Percentiles rank a stretch among this genome's conserved stretches.
Evolutionary conservation across 108 stramenopile species (phyloP).

Genomic region (Cyclotella choctawhatcheeana): DNA sequence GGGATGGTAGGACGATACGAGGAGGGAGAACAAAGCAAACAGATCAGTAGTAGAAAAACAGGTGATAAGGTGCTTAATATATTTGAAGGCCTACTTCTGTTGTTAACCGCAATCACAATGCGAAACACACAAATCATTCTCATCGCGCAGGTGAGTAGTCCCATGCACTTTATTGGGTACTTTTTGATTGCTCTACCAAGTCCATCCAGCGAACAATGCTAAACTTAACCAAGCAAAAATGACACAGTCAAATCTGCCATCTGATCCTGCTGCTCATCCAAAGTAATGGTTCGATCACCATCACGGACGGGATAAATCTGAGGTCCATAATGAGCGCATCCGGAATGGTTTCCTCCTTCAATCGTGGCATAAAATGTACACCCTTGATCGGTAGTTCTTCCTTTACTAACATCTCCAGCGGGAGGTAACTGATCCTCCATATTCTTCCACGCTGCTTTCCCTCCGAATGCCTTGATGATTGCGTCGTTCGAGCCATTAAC

Average conservation of each 20-base stretch:
- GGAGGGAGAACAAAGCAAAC: too few relatives aligned
- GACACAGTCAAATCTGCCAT: conserved; percentile 39
- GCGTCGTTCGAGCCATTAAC: conserved; percentile 44
- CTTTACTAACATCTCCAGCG: background rate
- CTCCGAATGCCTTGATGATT: conserved; percentile 19
- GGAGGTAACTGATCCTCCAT: conserved; percentile 43
- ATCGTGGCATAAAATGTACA: conserved; percentile 28
- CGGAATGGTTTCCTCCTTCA: conserved; percentile 55
- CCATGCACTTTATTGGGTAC: background rate
- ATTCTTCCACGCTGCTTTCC: conserved; percentile 5
- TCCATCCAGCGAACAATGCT: background rate
- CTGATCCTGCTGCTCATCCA: conserved; percentile 48
- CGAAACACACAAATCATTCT: too few relatives aligned
- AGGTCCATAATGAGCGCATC: conserved; percentile 53
- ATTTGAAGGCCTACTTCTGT: too few relatives aligned
- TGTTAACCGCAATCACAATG: too few relatives aligned
- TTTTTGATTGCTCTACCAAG: background rate
- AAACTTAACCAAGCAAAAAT: conserved; percentile 40
- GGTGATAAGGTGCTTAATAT: too few relatives aligned
- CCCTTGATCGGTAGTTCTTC: conserved; percentile 11
- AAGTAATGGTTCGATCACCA: conserved; percentile 48
- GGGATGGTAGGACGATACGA: too few relatives aligned
- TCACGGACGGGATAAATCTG: conserved; percentile 45
- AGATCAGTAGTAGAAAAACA: too few relatives aligned
- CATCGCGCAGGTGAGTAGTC: too few relatives aligned